Evolutionary conservation across 441 rosid genomes (phyloP), one percentile per base, ranked within the genome.

Genomic region (Raphanus hybrid): DNA sequence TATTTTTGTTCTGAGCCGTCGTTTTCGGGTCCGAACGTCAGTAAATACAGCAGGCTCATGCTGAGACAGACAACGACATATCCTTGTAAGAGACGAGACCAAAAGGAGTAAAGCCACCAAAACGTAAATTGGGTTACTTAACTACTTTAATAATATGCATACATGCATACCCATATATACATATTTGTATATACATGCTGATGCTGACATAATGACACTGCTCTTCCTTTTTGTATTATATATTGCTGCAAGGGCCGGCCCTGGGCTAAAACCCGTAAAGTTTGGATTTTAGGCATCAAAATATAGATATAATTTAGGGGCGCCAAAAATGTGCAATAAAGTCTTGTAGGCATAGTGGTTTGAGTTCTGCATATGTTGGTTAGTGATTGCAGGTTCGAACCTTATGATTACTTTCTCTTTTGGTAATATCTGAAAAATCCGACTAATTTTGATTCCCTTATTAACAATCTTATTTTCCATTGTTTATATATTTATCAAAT

Each of bases 21-120:
- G 67, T 73, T 82, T 48, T 78, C 69, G 68, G 23, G 62, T 74
- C 72, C 65, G 62, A 74, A 64, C 75, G 78, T 64, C 78, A 64
- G 75, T 79, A 69, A 79, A 64, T 74, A 67, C 37, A 74, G 75
- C 70, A 78, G 82, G 68, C 82, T 79, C 79, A 79, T 79, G 78
- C 82, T 79, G 75, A 79, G 48, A 69, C 72, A 79, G 75, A 79
- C 72, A 79, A 55, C 0, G 82, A 79, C 78, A 74, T 69, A 78
- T 74, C 82, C 75, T 79, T 79, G 82, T 48, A 79, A 79, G 78
- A 79, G 82, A 79, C 78, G 58, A 73, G 71, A 78, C 81, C 75
- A 73, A 78, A 73, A 78, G 70, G 54, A 68, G 81, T 73, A 61
- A 73, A 78, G 67, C 65, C 74, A 58, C 52, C 67, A 65, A 71